A percentile compares a stretch with the other conserved stretches of the same genome.
phyloP scores from a whole-genome alignment of 805 yeast species.

The Candida coleopterorum region DNA sequence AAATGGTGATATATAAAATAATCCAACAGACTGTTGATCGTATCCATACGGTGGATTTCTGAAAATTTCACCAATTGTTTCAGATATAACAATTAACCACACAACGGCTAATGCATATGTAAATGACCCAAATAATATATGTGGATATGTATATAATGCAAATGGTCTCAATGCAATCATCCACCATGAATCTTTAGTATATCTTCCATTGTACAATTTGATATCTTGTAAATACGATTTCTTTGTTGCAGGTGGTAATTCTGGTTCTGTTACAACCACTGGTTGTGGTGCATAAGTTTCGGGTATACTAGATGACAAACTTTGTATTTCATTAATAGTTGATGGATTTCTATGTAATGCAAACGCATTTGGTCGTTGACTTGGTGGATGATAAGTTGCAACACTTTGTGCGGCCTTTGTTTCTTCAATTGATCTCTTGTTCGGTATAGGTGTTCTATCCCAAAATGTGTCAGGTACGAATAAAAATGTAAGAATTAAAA shows the following conservation, averaged over 20 bases:
- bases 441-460: slow-evolving; percentile 50
- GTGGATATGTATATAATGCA: slow-evolving; percentile 46
- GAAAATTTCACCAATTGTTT: slow-evolving; percentile 49
- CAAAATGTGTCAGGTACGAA: slow-evolving; percentile 66
- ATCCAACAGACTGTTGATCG: slow-evolving; percentile 43
- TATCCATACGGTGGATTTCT: slow-evolving; percentile 41
- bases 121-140: slow-evolving; percentile 47
- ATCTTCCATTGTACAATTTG: slow-evolving; percentile 45
- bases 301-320: slow-evolving; percentile 9
- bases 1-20: slow-evolving; percentile 53
- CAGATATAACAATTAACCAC: slow-evolving; percentile 60
- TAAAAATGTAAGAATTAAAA: slow-evolving; percentile 40
- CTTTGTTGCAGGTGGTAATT: neutral
- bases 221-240: slow-evolving; percentile 15
- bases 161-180: slow-evolving; percentile 54
- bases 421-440: slow-evolving; percentile 44
- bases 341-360: slow-evolving; percentile 18
- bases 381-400: slow-evolving; percentile 19
- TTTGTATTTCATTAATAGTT: slow-evolving; percentile 9
- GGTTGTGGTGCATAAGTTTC: slow-evolving; percentile 6
- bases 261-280: slow-evolving; percentile 10
- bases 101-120: slow-evolving; percentile 55
- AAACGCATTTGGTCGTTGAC: slow-evolving; percentile 26
- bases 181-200: slow-evolving; percentile 48
- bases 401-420: slow-evolving; percentile 42